Percentiles rank a stretch among this genome's conserved stretches.
These are phyloP conservation scores for Talaromyces piceae DNA, from an alignment of 2,329 filamentous ascomycete genomes.

Conservation along the genomic window DNA sequence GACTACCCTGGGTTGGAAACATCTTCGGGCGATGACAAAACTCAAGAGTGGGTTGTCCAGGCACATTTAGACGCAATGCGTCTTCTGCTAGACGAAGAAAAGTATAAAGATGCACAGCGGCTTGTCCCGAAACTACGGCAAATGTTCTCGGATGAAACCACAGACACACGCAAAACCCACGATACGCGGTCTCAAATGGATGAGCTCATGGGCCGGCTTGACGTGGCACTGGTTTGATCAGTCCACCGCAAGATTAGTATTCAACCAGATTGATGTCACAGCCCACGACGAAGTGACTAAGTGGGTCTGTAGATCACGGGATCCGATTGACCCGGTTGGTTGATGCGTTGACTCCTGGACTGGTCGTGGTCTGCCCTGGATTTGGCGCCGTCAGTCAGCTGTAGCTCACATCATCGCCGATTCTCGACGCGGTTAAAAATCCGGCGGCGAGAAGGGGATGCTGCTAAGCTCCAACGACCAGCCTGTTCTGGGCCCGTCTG, in stretches of 20 bases:
- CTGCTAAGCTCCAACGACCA: not conserved
- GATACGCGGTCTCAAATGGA: conserved; percentile 17
- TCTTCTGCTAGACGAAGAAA: conserved; percentile 27
- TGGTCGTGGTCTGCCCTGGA: not conserved
- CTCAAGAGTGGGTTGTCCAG: conserved; percentile 24
- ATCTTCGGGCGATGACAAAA: not conserved
- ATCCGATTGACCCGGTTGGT: not conserved
- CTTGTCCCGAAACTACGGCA: conserved; percentile 25
- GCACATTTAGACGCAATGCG: conserved; percentile 33
- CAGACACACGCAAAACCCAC: conserved; percentile 11
- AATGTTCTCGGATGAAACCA: conserved; percentile 20
- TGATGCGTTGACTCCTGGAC: not conserved
- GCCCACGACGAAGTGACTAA: too few species aligned
- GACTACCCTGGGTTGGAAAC: conserved; percentile 11
- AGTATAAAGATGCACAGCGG: conserved; percentile 21
- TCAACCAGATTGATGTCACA: too few species aligned
- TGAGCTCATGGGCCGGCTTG: conserved; percentile 19
- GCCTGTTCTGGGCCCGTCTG: not conserved
- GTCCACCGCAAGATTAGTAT: too few species aligned
- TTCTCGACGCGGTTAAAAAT: not conserved
- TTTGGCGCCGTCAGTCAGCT: not conserved
- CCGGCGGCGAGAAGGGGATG: not conserved
- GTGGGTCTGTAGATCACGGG: not conserved
- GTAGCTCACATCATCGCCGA: not conserved
- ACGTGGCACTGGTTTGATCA: conserved; percentile 17